Evolutionary conservation across 176 grass and related monocot genomes (phyloP), one percentile per base, ranked within the genome.

Genomic region (Ensete glaucum): DNA sequence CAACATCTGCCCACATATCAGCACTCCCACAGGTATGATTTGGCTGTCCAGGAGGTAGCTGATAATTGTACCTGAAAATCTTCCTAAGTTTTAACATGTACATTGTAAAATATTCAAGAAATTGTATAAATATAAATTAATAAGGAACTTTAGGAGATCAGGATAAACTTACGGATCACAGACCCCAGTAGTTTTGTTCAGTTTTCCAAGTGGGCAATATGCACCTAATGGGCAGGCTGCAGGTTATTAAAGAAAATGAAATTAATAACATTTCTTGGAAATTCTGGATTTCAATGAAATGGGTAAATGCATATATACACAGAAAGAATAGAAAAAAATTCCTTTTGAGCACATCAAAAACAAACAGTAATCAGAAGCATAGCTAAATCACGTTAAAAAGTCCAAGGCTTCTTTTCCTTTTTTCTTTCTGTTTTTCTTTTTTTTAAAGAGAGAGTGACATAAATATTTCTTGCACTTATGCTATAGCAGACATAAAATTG

Each of bases 161-260:
- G 77, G 70, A 66, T 64, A 23, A 60, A 89, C 90, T 98, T 93
- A 98, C 90, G 88, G 95, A 66, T 98, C 84, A n/a, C 95, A 98
- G 76, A 84, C 69, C 24, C 88, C 90, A 16, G 88, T 93, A 13
- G 81, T 93, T 1, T 0, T 8, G 56, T 93, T 98, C 63, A 71
- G 63, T n/a, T 4, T 76, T 49, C 83, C 90, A 17, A 75, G 85
- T 8, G 90, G 95, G 64, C 95, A 98, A 52, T 91, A 98, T 2
- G 95, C 85, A 29, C 95, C 95, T 67, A 98, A 73, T 0, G 95
- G 95, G 78, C 95, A 98, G 59, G 95, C 95, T 98, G 80, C 21
- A 83, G 24, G 3, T 12, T 67, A 25, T 56, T 0, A 63, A 86
- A 78, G 75, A 43, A 60, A 11, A 50, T 76, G 71, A 76, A 0